Percentiles rank a stretch among this genome's conserved stretches.
Evolutionary conservation across 192 early-diverging fungal species (phyloP).

Genomic region (Coemansia sp.): DNA sequence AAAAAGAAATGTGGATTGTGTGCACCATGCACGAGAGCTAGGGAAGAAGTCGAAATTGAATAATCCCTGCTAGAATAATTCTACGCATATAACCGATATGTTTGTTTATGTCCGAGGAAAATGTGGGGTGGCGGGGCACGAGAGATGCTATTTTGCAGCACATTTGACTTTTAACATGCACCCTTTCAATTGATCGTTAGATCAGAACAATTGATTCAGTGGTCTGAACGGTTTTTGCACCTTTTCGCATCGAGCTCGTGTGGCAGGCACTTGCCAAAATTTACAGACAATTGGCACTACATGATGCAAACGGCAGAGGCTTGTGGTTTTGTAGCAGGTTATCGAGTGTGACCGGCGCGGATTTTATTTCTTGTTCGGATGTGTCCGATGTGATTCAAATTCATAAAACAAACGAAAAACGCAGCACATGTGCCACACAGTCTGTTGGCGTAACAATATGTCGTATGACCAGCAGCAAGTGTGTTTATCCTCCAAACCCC

Average conservation of each 20-base stretch:
- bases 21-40: neutral
- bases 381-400: neutral
- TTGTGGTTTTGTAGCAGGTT: neutral
- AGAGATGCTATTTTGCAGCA: neutral
- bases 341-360: neutral
- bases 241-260: neutral
- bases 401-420: neutral
- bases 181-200: neutral
- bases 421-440: neutral
- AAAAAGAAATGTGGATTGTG: constrained; percentile 4
- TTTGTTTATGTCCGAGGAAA: neutral
- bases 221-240: neutral
- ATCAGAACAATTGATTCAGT: neutral
- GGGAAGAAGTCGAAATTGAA: neutral
- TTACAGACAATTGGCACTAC: neutral
- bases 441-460: neutral
- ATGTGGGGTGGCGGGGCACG: constrained; percentile 5
- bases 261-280: neutral
- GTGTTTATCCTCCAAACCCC: neutral
- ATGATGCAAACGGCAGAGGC: neutral
- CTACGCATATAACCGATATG: constrained; percentile 1
- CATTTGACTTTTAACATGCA: neutral
- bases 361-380: neutral
- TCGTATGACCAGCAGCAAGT: neutral
- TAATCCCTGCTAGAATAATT: neutral